A percentile compares a stretch with the other conserved stretches of the same genome.
Evolutionary conservation across 2,329 filamentous ascomycete species (phyloP).

Genomic region (Cercospora brassicicola): DNA sequence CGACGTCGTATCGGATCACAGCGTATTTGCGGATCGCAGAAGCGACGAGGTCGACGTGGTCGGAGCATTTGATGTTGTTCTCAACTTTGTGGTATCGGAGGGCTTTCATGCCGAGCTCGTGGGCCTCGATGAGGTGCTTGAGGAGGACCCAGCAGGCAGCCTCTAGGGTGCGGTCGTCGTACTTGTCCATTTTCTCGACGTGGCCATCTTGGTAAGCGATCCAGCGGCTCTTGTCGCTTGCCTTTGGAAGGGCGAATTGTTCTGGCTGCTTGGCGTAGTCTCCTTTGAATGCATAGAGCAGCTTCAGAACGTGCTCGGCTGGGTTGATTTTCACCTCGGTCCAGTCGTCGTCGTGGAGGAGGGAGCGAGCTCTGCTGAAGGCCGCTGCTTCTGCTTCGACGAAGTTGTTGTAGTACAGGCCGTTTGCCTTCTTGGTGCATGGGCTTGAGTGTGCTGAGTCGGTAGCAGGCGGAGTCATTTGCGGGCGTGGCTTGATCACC

Average conservation of each 20-base stretch:
- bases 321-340: slow-evolving; percentile 12
- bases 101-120: slow-evolving; percentile 17
- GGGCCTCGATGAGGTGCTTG: slow-evolving; percentile 18
- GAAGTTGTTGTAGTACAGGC: slow-evolving; percentile 17
- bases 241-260: slow-evolving; percentile 6
- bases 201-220: slow-evolving; percentile 18
- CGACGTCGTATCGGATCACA: slow-evolving; percentile 24
- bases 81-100: slow-evolving; percentile 16
- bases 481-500: slow-evolving; percentile 12
- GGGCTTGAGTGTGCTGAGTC: neutral
- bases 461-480: slow-evolving; percentile 1
- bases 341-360: slow-evolving; percentile 19
- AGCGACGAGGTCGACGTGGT: slow-evolving; percentile 17
- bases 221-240: slow-evolving; percentile 17
- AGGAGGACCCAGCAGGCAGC: slow-evolving; percentile 21
- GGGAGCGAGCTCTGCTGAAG: slow-evolving; percentile 11
- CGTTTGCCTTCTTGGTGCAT: neutral
- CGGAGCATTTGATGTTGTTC: slow-evolving; percentile 17
- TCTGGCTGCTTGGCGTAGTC: slow-evolving; percentile 13
- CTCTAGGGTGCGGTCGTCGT: slow-evolving; percentile 14
- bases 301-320: slow-evolving; percentile 9
- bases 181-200: slow-evolving; percentile 19
- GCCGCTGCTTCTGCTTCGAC: slow-evolving; percentile 18
- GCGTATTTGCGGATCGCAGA: slow-evolving; percentile 18
- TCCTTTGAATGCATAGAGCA: slow-evolving; percentile 17